phyloP scores from a whole-genome alignment of 306 rosid genomes.

The Vicia villosa region DNA sequence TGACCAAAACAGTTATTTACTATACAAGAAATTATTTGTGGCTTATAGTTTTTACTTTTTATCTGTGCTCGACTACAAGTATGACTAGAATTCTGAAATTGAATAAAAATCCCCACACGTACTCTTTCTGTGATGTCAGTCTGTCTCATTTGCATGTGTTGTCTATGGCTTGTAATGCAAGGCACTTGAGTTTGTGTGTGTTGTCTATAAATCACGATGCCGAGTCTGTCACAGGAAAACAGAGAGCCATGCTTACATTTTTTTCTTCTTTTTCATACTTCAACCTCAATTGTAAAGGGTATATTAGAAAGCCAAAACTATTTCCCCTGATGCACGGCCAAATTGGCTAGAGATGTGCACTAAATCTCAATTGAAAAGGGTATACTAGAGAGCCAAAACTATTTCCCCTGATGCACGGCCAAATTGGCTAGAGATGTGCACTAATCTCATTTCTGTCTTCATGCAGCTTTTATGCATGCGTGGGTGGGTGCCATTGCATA shows the following conservation, averaged over 20 bases:
- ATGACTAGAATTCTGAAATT: slow-evolving; percentile 18
- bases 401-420: slow-evolving; percentile 13
- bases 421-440: slow-evolving; percentile 25
- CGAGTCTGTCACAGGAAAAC: not conserved
- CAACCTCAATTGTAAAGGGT: no score
- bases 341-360: no score
- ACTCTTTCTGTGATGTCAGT: not conserved
- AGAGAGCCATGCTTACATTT: slow-evolving; percentile 1
- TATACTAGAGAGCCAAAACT: slow-evolving; percentile 27
- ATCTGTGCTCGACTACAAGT: not conserved
- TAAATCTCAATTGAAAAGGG: slow-evolving; percentile 16
- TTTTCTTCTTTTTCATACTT: slow-evolving; percentile 19
- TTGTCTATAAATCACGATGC: slow-evolving; percentile 9
- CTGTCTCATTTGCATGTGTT: slow-evolving; percentile 21
- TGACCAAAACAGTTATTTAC: slow-evolving; percentile 36
- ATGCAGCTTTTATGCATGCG: slow-evolving; percentile 33
- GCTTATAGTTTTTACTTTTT: slow-evolving; percentile 19
- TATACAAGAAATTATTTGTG: slow-evolving; percentile 19
- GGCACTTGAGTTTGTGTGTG: slow-evolving; percentile 1
- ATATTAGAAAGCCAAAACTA: no score
- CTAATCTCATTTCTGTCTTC: slow-evolving; percentile 22
- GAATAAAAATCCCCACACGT: not conserved
- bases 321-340: no score
- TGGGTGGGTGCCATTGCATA: slow-evolving; percentile 34
- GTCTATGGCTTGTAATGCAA: slow-evolving; percentile 17